Conservation (phyloP, 2,329 filamentous ascomycete species). For the Cercospora beticola region DNA sequence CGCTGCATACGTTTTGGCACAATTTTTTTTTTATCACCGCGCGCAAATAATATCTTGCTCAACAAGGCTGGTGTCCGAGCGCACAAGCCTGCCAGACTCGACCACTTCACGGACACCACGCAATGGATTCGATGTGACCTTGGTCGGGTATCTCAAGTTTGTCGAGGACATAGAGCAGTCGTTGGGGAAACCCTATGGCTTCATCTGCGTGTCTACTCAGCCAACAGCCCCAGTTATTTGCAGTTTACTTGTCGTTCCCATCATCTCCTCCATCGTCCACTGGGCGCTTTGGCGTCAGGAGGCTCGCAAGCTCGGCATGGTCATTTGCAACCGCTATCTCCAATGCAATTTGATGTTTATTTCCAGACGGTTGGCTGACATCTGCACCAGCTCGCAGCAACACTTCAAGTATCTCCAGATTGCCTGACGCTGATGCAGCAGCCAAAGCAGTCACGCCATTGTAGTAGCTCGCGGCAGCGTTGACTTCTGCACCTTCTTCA, state of each 20-base stretch:
- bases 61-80: not conserved
- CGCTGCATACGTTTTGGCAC: not conserved
- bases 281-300: not conserved
- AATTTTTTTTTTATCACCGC: not conserved
- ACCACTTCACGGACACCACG: not conserved
- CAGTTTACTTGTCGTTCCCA: not conserved
- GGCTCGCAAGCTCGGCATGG: conserved; percentile 11
- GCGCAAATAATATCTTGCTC: not conserved
- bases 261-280: not conserved
- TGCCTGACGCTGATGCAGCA: conserved; percentile 24
- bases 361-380: conserved; percentile 15
- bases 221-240: not conserved
- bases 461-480: conserved; percentile 22
- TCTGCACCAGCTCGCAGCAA: conserved; percentile 26
- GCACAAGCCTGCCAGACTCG: not conserved
- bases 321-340: conserved; percentile 13
- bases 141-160: not conserved
- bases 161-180: not conserved
- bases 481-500: conserved; percentile 24
- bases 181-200: not conserved
- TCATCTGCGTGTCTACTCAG: not conserved
- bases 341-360: conserved; percentile 15
- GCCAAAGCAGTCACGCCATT: conserved; percentile 25
- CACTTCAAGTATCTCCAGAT: conserved; percentile 20
- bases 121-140: not conserved